phyloP scores from a whole-genome alignment of 768 basidiomycete genomes.

The Naganishia randhawae region DNA sequence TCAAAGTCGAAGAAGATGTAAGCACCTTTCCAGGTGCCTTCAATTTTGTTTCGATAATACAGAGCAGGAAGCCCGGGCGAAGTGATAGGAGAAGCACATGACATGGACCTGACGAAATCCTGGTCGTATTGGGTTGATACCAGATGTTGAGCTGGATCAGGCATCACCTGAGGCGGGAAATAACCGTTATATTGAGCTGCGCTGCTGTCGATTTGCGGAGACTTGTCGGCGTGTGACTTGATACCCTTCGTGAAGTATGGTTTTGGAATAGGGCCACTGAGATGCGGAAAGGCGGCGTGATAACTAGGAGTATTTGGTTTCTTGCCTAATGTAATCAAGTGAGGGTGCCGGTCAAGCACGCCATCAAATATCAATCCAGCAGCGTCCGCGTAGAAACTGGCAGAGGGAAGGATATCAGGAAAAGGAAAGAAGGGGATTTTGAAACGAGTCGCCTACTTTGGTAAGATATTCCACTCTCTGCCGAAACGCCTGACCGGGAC shows the following conservation, averaged over 20 bases:
- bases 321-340: constrained; percentile 32
- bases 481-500: constrained; percentile 43
- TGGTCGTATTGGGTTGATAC: constrained; percentile 39
- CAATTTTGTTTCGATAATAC: constrained; percentile 35
- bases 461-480: constrained; percentile 41
- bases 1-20: constrained; percentile 46
- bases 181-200: not conserved
- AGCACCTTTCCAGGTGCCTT: constrained; percentile 45
- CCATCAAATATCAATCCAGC: constrained; percentile 37
- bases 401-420: not conserved
- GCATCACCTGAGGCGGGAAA: constrained; percentile 12
- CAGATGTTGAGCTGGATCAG: constrained; percentile 30
- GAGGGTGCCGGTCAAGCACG: constrained; percentile 43
- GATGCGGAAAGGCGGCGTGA: constrained; percentile 15
- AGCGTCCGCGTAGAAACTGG: constrained; percentile 15
- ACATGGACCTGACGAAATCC: constrained; percentile 44
- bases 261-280: not conserved
- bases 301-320: constrained; percentile 27
- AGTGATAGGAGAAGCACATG: constrained; percentile 42
- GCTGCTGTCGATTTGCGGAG: not conserved
- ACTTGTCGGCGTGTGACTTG: not conserved
- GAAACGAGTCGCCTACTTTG: constrained; percentile 23
- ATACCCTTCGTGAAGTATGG: not conserved
- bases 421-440: not conserved
- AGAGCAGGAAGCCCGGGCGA: constrained; percentile 42